Conservation (phyloP, 805 yeast genomes). For the Limtongia smithiae region DNA sequence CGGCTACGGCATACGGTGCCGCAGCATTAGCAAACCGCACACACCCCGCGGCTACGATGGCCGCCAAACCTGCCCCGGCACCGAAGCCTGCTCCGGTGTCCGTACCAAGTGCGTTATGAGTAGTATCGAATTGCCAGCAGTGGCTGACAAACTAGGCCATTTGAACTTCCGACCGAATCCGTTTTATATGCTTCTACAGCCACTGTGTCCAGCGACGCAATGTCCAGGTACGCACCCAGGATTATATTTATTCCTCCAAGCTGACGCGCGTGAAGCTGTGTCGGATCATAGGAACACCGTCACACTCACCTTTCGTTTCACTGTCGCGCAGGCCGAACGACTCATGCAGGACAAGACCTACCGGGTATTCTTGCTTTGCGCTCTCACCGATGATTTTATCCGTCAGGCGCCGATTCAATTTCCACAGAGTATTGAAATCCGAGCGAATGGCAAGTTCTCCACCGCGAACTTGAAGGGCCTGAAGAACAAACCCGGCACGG, state of each 20-base stretch:
- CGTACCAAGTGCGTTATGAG: too few species aligned
- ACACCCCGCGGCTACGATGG: too few species aligned
- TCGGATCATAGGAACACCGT: slow-evolving; percentile 14
- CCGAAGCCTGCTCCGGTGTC: too few species aligned
- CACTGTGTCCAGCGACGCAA: slow-evolving; percentile 26
- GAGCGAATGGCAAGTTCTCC: slow-evolving; percentile 51
- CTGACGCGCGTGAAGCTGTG: neutral
- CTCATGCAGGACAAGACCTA: slow-evolving; percentile 36
- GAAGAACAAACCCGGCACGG: slow-evolving; percentile 72
- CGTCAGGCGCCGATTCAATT: slow-evolving; percentile 46
- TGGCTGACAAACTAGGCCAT: neutral
- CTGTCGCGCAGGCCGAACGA: slow-evolving; percentile 42
- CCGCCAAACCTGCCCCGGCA: too few species aligned
- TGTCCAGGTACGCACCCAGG: slow-evolving; percentile 12
- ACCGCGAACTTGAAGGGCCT: slow-evolving; percentile 66
- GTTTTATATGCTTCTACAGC: slow-evolving; percentile 28
- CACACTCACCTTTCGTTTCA: slow-evolving; percentile 41
- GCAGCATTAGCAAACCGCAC: too few species aligned
- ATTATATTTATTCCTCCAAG: neutral
- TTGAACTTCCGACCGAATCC: slow-evolving; percentile 32
- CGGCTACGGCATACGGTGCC: too few species aligned
- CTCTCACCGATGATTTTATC: slow-evolving; percentile 24
- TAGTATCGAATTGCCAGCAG: too few species aligned
- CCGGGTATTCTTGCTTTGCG: slow-evolving; percentile 55
- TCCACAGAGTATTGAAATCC: slow-evolving; percentile 69